Evolutionary conservation across 2,329 filamentous ascomycete genomes (phyloP).

Genomic region (Epichloe coenophiala): DNA sequence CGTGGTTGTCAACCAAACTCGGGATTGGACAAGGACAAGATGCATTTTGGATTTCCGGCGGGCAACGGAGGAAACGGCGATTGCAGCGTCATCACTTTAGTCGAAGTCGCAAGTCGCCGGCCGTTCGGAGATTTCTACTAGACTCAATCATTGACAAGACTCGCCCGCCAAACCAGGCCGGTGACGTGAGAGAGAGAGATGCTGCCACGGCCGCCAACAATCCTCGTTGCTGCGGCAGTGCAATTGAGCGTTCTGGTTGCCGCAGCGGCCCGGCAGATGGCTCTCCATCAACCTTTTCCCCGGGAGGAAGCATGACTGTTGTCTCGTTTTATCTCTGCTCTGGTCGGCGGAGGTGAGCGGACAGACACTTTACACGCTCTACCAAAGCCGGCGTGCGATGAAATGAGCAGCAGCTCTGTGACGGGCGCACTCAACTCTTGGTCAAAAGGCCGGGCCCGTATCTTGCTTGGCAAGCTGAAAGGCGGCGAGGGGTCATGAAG

Average conservation of each 20-base stretch:
- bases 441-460: not conserved
- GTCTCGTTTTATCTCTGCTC: slow-evolving; percentile 57
- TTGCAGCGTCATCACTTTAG: slow-evolving; percentile 15
- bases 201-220: slow-evolving; percentile 23
- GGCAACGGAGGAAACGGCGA: slow-evolving; percentile 13
- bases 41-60: slow-evolving; percentile 9
- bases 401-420: too few species aligned
- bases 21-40: slow-evolving; percentile 29
- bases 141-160: slow-evolving; percentile 22
- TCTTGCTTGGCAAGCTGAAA: not conserved
- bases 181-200: slow-evolving; percentile 64
- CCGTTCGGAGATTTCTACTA: too few species aligned
- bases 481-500: not conserved
- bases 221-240: too few species aligned
- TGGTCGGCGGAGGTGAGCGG: slow-evolving; percentile 67
- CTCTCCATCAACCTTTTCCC: slow-evolving; percentile 31
- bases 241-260: too few species aligned
- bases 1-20: slow-evolving; percentile 77
- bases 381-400: too few species aligned
- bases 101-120: too few species aligned
- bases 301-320: slow-evolving; percentile 69
- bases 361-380: slow-evolving; percentile 12
- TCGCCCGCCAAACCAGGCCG: slow-evolving; percentile 59
- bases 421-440: too few species aligned
- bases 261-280: too few species aligned